Percentiles rank a stretch among this genome's conserved stretches.
Evolutionary conservation across 2,329 filamentous ascomycete species (phyloP).

Genomic region (Calonectria multiphialidica): DNA sequence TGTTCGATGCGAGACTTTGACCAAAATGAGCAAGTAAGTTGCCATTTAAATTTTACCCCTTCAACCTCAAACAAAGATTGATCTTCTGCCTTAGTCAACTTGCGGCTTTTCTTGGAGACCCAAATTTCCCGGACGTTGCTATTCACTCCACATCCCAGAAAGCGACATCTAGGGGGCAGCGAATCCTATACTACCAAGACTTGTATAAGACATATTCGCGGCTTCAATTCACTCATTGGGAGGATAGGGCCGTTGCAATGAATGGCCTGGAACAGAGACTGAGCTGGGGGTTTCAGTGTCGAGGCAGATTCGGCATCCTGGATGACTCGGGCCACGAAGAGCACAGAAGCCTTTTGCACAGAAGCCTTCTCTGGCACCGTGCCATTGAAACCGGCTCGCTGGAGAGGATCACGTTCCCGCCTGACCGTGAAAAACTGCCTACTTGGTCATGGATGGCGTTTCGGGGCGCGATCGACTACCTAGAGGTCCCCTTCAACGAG

Average conservation of each 20-base stretch:
- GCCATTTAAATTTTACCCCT: not conserved
- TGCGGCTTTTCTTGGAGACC: not conserved
- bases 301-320: not conserved
- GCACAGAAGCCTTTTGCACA: not conserved
- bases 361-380: not conserved
- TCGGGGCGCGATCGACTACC: not conserved
- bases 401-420: not conserved
- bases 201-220: not conserved
- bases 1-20: slow-evolving; percentile 41
- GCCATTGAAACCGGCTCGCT: not conserved
- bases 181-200: not conserved
- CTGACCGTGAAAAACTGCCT: not conserved
- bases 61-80: not conserved
- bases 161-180: not conserved
- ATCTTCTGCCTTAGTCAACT: not conserved
- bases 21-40: not conserved
- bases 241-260: not conserved
- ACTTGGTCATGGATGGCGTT: slow-evolving; percentile 19
- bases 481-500: not conserved
- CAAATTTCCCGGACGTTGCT: not conserved
- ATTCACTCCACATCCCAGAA: not conserved
- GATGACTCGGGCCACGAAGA: not conserved
- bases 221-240: not conserved
- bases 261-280: not conserved
- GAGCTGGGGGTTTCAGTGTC: not conserved